These are phyloP conservation scores for Yamadazyma oceani DNA, from an alignment of 1,139 yeast genomes.

Conservation along the genomic window DNA sequence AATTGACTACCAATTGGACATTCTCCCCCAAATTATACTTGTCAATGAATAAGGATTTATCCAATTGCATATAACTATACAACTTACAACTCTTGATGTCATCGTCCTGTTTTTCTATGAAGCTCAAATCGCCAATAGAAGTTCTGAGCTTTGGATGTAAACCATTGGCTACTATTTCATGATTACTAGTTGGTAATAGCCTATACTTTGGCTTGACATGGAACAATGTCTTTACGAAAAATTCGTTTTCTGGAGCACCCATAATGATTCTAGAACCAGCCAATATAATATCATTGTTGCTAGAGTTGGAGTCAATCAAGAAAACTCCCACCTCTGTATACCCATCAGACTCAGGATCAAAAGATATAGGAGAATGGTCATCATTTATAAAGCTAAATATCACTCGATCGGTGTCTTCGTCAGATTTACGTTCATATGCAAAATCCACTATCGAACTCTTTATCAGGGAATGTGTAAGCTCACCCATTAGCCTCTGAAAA, in stretches of 20 bases:
- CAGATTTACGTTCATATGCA: conserved; percentile 9
- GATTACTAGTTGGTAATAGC: conserved; percentile 8
- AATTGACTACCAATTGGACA: conserved; percentile 25
- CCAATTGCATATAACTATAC: conserved; percentile 33
- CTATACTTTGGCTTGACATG: conserved; percentile 47
- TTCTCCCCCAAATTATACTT: conserved; percentile 35
- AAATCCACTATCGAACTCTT: conserved; percentile 17
- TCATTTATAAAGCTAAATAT: conserved; percentile 16
- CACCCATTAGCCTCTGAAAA: conserved; percentile 5
- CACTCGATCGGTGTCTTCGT: conserved; percentile 12
- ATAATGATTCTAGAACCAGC: conserved; percentile 36
- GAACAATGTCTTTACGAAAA: conserved; percentile 38
- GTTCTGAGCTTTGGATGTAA: conserved; percentile 35
- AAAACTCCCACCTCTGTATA: conserved; percentile 39
- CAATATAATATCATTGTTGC: conserved; percentile 34
- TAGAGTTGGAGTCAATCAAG: conserved; percentile 28
- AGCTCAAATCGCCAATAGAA: conserved; percentile 2
- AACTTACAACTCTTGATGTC: conserved; percentile 33
- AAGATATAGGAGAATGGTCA: conserved; percentile 10
- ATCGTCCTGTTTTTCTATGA: conserved; percentile 13
- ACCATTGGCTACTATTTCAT: conserved; percentile 28
- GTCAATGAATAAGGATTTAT: conserved; percentile 41
- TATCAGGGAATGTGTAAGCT: conserved; percentile 7
- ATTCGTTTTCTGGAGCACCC: conserved; percentile 12
- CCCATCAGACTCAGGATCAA: conserved; percentile 5